Evolutionary conservation across 2,329 filamentous ascomycete genomes (phyloP).

Genomic region (Colletotrichum horii): DNA sequence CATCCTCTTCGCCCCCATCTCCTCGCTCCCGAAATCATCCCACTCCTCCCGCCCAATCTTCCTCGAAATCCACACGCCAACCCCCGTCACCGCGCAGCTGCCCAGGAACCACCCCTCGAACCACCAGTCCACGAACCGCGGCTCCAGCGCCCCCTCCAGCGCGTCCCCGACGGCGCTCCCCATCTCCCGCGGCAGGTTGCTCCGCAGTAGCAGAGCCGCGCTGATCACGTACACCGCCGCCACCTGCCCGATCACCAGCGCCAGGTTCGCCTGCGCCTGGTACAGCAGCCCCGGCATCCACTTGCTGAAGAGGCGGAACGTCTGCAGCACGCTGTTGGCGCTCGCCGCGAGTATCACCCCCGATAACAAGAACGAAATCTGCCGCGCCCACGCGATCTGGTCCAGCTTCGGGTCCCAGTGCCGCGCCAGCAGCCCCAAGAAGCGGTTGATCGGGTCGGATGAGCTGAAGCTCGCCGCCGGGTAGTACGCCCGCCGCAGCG

Average conservation of each 20-base stretch:
- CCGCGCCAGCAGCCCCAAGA: constrained; percentile 79
- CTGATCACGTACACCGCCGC: constrained; percentile 86
- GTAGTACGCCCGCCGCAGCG: constrained; percentile 63
- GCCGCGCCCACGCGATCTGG: constrained; percentile 81
- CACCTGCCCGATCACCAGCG: constrained; percentile 80
- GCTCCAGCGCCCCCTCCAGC: constrained; percentile 76
- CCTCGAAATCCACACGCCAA: constrained; percentile 76
- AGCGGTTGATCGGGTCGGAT: constrained; percentile 83
- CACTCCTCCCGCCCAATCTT: constrained; percentile 64
- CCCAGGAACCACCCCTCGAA: constrained; percentile 87
- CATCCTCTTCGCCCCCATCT: constrained; percentile 51
- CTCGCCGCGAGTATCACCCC: constrained; percentile 83
- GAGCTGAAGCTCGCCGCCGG: constrained; percentile 60
- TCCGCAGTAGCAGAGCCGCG: constrained; percentile 76
- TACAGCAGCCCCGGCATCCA: constrained; percentile 75
- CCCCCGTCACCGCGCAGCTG: constrained; percentile 67
- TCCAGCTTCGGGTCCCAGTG: constrained; percentile 87
- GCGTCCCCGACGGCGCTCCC: constrained; percentile 79
- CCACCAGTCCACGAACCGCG: constrained; percentile 78
- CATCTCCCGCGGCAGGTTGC: constrained; percentile 79
- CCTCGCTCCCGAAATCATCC: constrained; percentile 67
- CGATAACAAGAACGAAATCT: constrained; percentile 83
- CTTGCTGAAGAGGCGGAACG: constrained; percentile 79
- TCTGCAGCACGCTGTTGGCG: constrained; percentile 84
- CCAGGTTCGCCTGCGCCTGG: constrained; percentile 78